These are phyloP conservation scores for Buxus sempervirens DNA, from an alignment of 164 flowering plant genomes.

Conservation along the genomic window DNA sequence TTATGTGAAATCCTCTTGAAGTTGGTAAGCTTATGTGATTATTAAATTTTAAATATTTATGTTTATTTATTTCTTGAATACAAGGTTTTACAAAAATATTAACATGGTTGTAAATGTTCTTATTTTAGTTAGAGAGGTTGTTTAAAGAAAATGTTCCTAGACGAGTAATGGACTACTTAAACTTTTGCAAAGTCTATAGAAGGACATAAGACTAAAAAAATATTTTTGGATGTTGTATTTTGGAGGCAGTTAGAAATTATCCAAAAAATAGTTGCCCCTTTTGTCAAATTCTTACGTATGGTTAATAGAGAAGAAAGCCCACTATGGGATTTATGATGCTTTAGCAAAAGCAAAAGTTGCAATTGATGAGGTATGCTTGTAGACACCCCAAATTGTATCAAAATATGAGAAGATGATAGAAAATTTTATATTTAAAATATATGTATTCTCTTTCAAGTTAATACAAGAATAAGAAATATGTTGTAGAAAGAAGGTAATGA, in stretches of 20 bases:
- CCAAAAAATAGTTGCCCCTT: background rate
- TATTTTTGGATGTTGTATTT: background rate
- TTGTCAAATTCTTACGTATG: background rate
- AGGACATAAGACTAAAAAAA: background rate
- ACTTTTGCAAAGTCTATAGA: background rate
- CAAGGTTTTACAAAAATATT: background rate
- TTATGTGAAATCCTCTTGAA: background rate
- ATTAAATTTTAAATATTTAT: background rate
- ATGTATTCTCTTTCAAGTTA: too few relatives aligned
- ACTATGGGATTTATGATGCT: background rate
- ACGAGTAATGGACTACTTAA: background rate
- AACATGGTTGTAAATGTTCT: background rate
- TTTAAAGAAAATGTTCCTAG: background rate
- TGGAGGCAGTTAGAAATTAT: background rate
- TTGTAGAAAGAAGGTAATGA: too few relatives aligned
- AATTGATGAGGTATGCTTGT: background rate
- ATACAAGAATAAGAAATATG: too few relatives aligned
- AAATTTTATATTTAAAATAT: too few relatives aligned
- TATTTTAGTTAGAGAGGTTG: background rate
- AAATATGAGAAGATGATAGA: too few relatives aligned
- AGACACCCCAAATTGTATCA: too few relatives aligned
- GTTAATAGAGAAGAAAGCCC: background rate
- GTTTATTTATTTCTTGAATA: background rate
- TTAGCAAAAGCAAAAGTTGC: background rate
- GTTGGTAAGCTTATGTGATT: background rate